Conservation (phyloP, 768 basidiomycete genomes). For the Mycena leptocephala region DNA sequence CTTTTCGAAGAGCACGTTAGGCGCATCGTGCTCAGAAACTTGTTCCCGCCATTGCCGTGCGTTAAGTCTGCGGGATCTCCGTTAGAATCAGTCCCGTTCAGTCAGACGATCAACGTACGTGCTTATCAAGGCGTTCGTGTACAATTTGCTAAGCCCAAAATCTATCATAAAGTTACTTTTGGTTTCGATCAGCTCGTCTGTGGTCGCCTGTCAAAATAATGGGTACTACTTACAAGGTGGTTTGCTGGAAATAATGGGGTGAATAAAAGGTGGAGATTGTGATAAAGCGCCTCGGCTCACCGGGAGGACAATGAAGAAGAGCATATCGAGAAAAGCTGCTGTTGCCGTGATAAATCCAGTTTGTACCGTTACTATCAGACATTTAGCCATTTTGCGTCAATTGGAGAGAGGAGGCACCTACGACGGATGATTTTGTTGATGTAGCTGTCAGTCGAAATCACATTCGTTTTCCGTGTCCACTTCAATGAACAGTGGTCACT, state of each 20-base stretch:
- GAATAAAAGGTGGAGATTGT: neutral
- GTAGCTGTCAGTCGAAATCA: conserved; percentile 23
- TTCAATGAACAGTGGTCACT: neutral
- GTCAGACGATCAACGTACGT: too few species aligned
- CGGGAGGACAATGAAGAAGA: conserved; percentile 6
- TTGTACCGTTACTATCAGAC: conserved; percentile 24
- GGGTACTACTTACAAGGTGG: neutral
- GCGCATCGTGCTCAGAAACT: neutral
- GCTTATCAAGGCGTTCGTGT: conserved; percentile 32
- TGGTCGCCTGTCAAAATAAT: too few species aligned
- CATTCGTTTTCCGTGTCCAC: conserved; percentile 26
- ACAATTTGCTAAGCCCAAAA: conserved; percentile 31
- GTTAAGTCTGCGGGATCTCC: conserved; percentile 11
- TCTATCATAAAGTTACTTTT: conserved; percentile 31
- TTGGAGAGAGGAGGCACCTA: neutral
- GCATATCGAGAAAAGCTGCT: conserved; percentile 21
- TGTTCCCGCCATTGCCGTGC: conserved; percentile 29
- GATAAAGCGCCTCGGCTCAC: neutral
- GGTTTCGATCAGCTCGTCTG: too few species aligned
- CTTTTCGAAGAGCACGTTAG: conserved; percentile 25
- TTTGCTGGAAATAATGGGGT: neutral
- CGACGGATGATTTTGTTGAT: conserved; percentile 36
- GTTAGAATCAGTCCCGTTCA: too few species aligned
- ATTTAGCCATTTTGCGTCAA: neutral
- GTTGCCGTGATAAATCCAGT: conserved; percentile 30